These are phyloP conservation scores for Diphasiastrum complanatum DNA, from an alignment of 83 land plant genomes.

Conservation along the genomic window DNA sequence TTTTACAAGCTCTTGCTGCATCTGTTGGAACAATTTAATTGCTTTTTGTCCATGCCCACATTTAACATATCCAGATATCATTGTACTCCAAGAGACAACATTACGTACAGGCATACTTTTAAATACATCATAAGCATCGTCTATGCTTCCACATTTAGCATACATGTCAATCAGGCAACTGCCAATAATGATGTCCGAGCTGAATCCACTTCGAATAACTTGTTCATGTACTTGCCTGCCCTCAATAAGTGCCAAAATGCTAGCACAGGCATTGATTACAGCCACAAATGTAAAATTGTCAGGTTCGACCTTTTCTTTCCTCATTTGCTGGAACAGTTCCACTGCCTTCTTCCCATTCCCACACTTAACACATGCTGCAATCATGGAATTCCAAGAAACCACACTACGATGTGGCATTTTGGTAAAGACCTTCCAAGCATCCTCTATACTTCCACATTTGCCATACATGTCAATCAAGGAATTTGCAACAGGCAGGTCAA, in stretches of 20 bases:
- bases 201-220: neutral
- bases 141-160: constrained; percentile 3
- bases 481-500: neutral
- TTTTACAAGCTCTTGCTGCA: neutral
- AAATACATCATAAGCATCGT: neutral
- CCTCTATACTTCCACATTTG: neutral
- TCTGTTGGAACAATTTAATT: neutral
- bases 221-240: neutral
- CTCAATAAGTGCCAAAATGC: neutral
- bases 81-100: neutral
- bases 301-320: neutral
- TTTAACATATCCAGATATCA: neutral
- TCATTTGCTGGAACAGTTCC: neutral
- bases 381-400: neutral
- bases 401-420: neutral
- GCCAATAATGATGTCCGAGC: neutral
- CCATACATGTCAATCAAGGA: constrained; percentile 1
- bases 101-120: neutral
- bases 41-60: neutral
- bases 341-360: neutral
- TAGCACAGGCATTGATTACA: neutral
- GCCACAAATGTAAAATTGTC: neutral
- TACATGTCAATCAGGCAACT: constrained; percentile 2
- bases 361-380: neutral
- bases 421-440: neutral